Base-by-base conservation (phyloP, 257 asterid genomes). In the Phtheirospermum japonicum region DNA sequence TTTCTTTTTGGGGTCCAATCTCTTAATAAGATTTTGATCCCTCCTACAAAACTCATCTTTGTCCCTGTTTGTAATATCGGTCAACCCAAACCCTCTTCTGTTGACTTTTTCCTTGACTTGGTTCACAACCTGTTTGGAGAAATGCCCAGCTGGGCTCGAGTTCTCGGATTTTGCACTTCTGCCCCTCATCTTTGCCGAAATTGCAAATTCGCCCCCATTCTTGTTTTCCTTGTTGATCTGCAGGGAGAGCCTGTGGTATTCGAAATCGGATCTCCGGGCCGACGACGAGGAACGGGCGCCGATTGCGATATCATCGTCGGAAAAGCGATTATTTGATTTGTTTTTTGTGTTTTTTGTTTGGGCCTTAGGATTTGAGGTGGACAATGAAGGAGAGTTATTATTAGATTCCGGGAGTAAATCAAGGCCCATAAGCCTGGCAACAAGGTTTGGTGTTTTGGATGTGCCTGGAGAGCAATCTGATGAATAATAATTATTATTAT, bases 381-480 rank as follows among this genome's bases (percentile, higher is more conserved):
- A 59, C 9, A 58, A 61, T 2, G 84, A 76, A 1, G 96, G 85
- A 0, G 89, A 80, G 70, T 9, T 46, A 3, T 40, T 70, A 62
- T 48, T 17, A 26, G 54, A 50, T 23, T 85, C 86, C 12, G 97
- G 96, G 13, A 90, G 89, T 12, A 83, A 75, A 71, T 88, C 96
- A 8, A 91, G 87, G 10, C 98, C 98, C 98, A 91, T 91, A 0
- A 91, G 83, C 68, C 96, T 84, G n/a, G 98, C 98, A 19, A 91
- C 96, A 0, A 91, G 80, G 36, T 71, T 86, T 12, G 98, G 98
- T 0, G 98, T 84, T 73, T 79, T 85, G 40, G 83, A 80, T 34
- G 83, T 61, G 50, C 83, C 85, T 1, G 95, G 77, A 1, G 95
- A 77, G 59, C 70, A 68, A 36, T 87, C 84, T 9, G 87, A 77